A percentile compares a stretch with the other conserved stretches of the same genome.
phyloP scores from a whole-genome alignment of 371 early-diverging fungal species.

The Mycotypha africana region DNA sequence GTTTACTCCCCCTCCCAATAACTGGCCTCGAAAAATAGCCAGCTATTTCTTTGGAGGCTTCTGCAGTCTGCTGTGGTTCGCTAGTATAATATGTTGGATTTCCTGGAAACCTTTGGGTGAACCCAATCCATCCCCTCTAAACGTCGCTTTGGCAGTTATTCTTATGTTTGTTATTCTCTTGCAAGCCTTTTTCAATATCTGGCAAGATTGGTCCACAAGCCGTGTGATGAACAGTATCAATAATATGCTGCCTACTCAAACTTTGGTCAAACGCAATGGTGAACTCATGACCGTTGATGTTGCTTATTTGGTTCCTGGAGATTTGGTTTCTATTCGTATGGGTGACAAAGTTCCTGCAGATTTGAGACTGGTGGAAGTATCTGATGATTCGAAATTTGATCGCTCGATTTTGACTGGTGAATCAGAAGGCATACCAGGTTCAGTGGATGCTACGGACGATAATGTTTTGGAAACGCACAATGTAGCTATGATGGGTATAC shows the following conservation, averaged over 20 bases:
- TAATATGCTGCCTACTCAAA: conserved; percentile 62
- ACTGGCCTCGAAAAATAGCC: conserved; percentile 38
- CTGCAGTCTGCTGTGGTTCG: conserved; percentile 35
- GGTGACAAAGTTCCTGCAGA: conserved; percentile 76
- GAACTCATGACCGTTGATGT: conserved; percentile 39
- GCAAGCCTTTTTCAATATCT: conserved; percentile 63
- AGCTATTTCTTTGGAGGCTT: conserved; percentile 41
- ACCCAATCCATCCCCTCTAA: conserved; percentile 27
- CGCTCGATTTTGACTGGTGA: conserved; percentile 69
- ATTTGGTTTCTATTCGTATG: conserved; percentile 54
- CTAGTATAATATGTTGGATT: conserved; percentile 35
- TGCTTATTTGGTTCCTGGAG: conserved; percentile 40
- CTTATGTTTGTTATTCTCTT: conserved; percentile 56
- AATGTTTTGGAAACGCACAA: conserved; percentile 61
- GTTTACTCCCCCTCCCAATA: conserved; percentile 41
- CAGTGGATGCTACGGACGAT: conserved; percentile 48
- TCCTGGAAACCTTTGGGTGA: conserved; percentile 38
- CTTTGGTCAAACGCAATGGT: conserved; percentile 60
- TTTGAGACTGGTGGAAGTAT: conserved; percentile 46
- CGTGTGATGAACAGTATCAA: conserved; percentile 71
- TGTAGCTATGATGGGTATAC: conserved; percentile 64
- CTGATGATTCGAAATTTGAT: conserved; percentile 62
- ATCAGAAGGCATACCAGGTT: conserved; percentile 52
- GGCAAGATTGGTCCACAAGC: conserved; percentile 69
- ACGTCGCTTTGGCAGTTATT: conserved; percentile 31